Percentiles rank a stretch among this genome's conserved stretches.
phyloP scores from a whole-genome alignment of 2,329 filamentous ascomycete species.

The Aspergillus amoenus region DNA sequence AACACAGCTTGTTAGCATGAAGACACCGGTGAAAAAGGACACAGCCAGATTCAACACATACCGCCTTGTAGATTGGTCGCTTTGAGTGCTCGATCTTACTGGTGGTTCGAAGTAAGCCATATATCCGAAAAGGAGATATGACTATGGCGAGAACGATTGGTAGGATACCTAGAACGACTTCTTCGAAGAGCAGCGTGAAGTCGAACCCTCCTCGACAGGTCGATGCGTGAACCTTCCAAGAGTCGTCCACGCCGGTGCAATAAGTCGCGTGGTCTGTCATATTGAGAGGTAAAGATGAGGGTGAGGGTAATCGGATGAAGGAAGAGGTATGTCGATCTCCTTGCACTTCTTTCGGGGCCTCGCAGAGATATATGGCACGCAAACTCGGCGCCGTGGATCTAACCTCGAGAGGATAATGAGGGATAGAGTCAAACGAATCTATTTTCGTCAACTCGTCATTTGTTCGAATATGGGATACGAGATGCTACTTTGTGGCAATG shows the following conservation, averaged over 20 bases:
- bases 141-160: slow-evolving; percentile 39
- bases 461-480: no score
- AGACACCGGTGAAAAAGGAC: neutral
- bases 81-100: slow-evolving; percentile 35
- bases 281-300: neutral
- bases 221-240: slow-evolving; percentile 13
- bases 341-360: neutral
- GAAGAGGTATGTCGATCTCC: slow-evolving; percentile 1
- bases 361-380: neutral
- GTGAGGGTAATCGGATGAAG: neutral
- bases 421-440: neutral
- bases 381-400: neutral
- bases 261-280: neutral
- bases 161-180: slow-evolving; percentile 40
- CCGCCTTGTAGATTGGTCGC: slow-evolving; percentile 28
- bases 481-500: no score
- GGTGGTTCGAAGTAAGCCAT: slow-evolving; percentile 34
- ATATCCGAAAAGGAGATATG: slow-evolving; percentile 33
- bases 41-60: slow-evolving; percentile 24
- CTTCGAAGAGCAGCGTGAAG: slow-evolving; percentile 48
- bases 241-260: neutral
- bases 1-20: neutral
- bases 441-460: neutral
- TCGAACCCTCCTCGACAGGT: slow-evolving; percentile 43
- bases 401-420: neutral